Evolutionary conservation across 257 asterid species (phyloP).

Genomic region (Solanum dulcamara): DNA sequence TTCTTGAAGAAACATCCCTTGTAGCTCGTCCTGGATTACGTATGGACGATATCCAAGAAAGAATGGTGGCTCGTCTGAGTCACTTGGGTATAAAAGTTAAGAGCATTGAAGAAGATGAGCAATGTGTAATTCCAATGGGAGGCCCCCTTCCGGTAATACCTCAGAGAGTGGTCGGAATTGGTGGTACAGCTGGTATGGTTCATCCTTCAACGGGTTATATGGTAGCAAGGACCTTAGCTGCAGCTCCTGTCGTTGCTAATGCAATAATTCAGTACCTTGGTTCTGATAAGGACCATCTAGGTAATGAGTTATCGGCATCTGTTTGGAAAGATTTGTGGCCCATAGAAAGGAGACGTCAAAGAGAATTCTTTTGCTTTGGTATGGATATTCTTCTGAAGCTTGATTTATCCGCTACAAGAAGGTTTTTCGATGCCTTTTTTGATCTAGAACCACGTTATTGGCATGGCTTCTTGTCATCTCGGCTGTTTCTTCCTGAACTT

Average conservation of each 20-base stretch:
- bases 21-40: constrained; percentile 94
- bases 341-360: constrained; percentile 82
- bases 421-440: constrained; percentile 84
- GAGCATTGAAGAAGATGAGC: constrained; percentile 92
- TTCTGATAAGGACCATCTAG: constrained; percentile 29
- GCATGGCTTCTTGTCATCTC: constrained; percentile 95
- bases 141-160: constrained; percentile 95
- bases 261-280: constrained; percentile 67
- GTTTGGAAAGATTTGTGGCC: constrained; percentile 99
- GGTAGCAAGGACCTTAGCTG: constrained; percentile 98
- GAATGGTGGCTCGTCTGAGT: constrained; percentile 77
- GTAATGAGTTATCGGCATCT: constrained; percentile 46
- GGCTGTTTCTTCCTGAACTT: constrained; percentile 83
- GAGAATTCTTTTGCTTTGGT: constrained; percentile 95
- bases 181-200: constrained; percentile 99
- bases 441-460: constrained; percentile 89
- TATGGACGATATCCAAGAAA: constrained; percentile 81
- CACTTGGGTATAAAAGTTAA: constrained; percentile 80
- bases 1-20: constrained; percentile 92
- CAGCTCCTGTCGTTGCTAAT: constrained; percentile 83
- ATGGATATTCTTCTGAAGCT: constrained; percentile 91
- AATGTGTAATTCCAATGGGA: constrained; percentile 95
- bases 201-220: constrained; percentile 98
- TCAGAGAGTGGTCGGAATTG: constrained; percentile 86
- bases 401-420: constrained; percentile 69